Base-by-base conservation (phyloP, 208 protist species). In the Trypanosomatidae sp. region DNA sequence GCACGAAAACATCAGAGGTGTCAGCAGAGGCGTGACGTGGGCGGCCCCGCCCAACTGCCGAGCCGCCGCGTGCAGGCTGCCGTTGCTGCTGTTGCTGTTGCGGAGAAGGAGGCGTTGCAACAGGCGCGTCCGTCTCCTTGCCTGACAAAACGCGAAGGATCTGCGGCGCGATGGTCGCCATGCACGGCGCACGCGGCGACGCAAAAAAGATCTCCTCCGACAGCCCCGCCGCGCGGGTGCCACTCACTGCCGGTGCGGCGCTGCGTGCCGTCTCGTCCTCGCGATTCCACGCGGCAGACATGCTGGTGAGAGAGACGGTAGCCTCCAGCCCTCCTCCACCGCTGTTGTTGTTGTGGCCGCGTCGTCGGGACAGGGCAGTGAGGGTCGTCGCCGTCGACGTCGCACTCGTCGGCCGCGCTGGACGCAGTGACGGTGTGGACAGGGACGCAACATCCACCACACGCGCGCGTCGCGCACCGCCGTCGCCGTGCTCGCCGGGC, bases 231-330 rank as follows among this genome's bases (percentile, higher is more conserved):
- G 1, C 25, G 41, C 25, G 30, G 0, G 71, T 12, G 22, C 49
- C 28, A 25, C 36, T 22, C 10, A 50, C 64, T n/a, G n/a, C n/a
- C n/a, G n/a, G n/a, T n/a, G n/a, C n/a, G 19, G 53, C 66, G 12
- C 17, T 41, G 33, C 60, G 66, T 0, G n/a, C 3, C 5, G 33
- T 12, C 41, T 73, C 55, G 65, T 80, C 76, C 71, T 80, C 76
- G 0, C 76, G 44, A 36, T 49, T 80, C 69, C 76, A 80, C 56
- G 58, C 56, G 19, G 76, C 69, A 1, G 70, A 80, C 76, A 73
- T 80, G 70, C 70, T 76, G 36, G 58, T 68, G n/a, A 80, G 65
- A 4, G 70, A 80, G 17, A 58, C 44, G 22, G 50, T 79, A 22
- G 33, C 55, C 33, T 19, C 41, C 55, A 30, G 33, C 13, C 59